Percentiles rank a stretch among this genome's conserved stretches.
Evolutionary conservation across 495 filamentous ascomycete genomes (phyloP).

Genomic region (Trichoderma reesei): DNA sequence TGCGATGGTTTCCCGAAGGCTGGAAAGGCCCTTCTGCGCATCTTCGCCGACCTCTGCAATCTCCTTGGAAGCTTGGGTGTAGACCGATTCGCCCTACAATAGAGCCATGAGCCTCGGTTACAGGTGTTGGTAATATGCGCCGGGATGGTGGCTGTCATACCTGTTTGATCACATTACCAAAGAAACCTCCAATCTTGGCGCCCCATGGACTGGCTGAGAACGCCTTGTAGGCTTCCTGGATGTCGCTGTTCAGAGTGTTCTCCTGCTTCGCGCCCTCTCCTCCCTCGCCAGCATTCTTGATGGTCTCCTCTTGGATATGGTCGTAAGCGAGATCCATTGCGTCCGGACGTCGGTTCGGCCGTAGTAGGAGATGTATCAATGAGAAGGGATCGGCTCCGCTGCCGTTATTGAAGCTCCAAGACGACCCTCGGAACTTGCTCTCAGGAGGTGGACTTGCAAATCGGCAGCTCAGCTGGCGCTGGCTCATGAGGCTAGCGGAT

Average conservation of each 20-base stretch:
- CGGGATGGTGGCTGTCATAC: constrained; percentile 28
- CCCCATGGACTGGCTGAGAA: constrained; percentile 90
- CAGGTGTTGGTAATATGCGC: not conserved
- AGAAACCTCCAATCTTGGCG: constrained; percentile 73
- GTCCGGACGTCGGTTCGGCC: constrained; percentile 13
- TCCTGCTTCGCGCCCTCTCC: constrained; percentile 37
- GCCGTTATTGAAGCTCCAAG: not conserved
- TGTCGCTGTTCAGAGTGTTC: constrained; percentile 64
- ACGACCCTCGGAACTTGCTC: constrained; percentile 13
- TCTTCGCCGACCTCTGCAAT: constrained; percentile 66
- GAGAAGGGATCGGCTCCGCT: not conserved
- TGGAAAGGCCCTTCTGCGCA: constrained; percentile 74
- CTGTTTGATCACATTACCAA: constrained; percentile 83
- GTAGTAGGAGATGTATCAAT: not conserved
- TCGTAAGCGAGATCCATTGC: constrained; percentile 95
- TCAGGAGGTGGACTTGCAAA: constrained; percentile 3
- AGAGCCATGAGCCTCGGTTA: not conserved
- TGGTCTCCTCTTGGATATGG: constrained; percentile 80
- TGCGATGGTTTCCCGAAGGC: constrained; percentile 56
- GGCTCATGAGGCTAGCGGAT: not conserved
- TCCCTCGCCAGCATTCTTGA: constrained; percentile 44
- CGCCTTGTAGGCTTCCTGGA: constrained; percentile 91
- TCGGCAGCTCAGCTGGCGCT: not conserved
- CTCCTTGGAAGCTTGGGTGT: constrained; percentile 74
- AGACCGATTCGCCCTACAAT: constrained; percentile 68